Evolutionary conservation across 179 eudicot genomes (phyloP).

Genomic region (Silene coronaria): DNA sequence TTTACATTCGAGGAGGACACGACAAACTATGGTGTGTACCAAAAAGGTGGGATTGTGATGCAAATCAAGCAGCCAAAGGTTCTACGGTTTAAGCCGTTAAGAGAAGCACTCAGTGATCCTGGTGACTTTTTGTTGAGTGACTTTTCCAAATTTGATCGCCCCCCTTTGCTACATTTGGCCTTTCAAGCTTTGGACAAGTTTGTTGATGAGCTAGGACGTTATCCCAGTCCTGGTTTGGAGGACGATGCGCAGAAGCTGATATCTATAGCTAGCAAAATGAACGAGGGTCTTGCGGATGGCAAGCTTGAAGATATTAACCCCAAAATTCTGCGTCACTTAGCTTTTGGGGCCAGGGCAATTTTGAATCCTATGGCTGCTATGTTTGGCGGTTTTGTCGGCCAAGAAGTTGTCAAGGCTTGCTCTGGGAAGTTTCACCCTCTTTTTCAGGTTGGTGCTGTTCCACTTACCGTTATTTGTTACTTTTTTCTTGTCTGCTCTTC

Average conservation of each 20-base stretch:
- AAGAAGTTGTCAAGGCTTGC: slow-evolving; percentile 93
- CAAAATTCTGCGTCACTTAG: slow-evolving; percentile 51
- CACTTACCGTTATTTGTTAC: neutral
- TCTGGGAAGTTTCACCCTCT: slow-evolving; percentile 94
- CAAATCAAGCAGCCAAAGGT: slow-evolving; percentile 84
- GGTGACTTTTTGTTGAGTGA: slow-evolving; percentile 84
- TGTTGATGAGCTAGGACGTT: slow-evolving; percentile 44
- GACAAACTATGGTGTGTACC: slow-evolving; percentile 55
- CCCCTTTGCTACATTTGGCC: slow-evolving; percentile 80
- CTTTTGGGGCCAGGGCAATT: slow-evolving; percentile 80
- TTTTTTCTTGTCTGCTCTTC: neutral
- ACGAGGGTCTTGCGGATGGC: slow-evolving; percentile 46
- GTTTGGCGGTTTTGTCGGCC: slow-evolving; percentile 98
- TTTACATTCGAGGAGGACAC: slow-evolving; percentile 80
- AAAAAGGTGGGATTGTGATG: slow-evolving; percentile 83
- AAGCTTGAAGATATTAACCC: slow-evolving; percentile 59
- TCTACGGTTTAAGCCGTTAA: slow-evolving; percentile 63
- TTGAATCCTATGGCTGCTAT: slow-evolving; percentile 97
- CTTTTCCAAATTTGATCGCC: slow-evolving; percentile 85
- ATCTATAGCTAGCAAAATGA: slow-evolving; percentile 46
- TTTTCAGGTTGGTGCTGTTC: slow-evolving; percentile 50
- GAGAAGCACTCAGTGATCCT: slow-evolving; percentile 69
- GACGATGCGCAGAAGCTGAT: slow-evolving; percentile 79
- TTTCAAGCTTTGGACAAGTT: slow-evolving; percentile 83
- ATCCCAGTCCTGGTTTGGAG: slow-evolving; percentile 76